Percentiles rank a stretch among this genome's conserved stretches.
Evolutionary conservation across 495 filamentous ascomycete genomes (phyloP).

Genomic region (Aspergillus incahuasiensis): DNA sequence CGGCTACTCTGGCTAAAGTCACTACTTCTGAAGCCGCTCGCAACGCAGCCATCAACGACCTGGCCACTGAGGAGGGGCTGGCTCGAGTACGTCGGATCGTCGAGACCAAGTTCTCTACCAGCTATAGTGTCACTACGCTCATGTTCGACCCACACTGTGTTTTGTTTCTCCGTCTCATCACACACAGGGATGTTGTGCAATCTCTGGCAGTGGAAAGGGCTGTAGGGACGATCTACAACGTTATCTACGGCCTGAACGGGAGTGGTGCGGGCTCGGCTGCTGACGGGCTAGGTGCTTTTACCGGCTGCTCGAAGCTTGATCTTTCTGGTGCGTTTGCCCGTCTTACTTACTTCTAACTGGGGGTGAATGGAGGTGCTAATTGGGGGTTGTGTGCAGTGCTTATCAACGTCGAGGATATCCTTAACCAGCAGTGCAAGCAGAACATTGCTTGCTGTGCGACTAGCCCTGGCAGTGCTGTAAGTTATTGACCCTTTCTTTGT

Average conservation of each 20-base stretch:
- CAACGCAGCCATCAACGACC: neutral
- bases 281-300: constrained; percentile 32
- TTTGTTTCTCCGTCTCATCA: constrained; percentile 9
- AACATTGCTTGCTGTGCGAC: constrained; percentile 50
- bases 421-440: constrained; percentile 51
- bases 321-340: constrained; percentile 18
- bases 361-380: constrained; percentile 12
- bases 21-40: too few relatives aligned
- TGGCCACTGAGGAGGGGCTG: constrained; percentile 8
- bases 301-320: constrained; percentile 40
- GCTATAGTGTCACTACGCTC: constrained; percentile 5
- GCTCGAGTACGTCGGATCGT: constrained; percentile 7
- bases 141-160: constrained; percentile 15
- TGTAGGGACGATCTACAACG: constrained; percentile 11
- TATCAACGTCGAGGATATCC: constrained; percentile 38
- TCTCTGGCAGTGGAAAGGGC: constrained; percentile 8
- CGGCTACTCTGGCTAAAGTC: too few relatives aligned
- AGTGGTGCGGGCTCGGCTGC: constrained; percentile 29
- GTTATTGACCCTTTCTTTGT: constrained; percentile 7
- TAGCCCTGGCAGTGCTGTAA: constrained; percentile 35
- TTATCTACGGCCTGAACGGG: constrained; percentile 1
- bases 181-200: neutral
- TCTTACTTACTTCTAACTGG: neutral
- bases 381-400: constrained; percentile 17
- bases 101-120: constrained; percentile 3